Evolutionary conservation across 2,329 filamentous ascomycete genomes (phyloP).

Genomic region (Colletotrichum gigasporum): DNA sequence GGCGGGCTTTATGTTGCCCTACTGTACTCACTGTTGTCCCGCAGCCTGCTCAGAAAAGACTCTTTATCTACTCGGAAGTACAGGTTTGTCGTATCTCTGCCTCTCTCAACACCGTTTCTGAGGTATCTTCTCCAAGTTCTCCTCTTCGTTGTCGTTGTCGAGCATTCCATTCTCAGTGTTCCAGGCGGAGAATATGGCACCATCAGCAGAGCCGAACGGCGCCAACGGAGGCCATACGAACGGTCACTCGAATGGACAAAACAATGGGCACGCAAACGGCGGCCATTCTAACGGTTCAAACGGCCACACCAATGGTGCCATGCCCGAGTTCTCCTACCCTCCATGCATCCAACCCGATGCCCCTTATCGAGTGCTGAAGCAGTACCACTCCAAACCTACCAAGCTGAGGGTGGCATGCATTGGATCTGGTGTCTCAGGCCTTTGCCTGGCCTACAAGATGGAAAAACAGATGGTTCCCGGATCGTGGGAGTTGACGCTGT

Average conservation of each 20-base stretch:
- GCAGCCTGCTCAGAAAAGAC: no score
- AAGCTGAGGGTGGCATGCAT: constrained; percentile 43
- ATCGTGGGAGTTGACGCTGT: constrained; percentile 41
- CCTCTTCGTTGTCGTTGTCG: no score
- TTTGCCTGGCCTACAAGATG: constrained; percentile 43
- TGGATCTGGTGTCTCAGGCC: constrained; percentile 41
- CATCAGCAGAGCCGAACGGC: constrained; percentile 16
- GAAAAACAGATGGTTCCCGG: constrained; percentile 39
- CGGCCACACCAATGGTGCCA: constrained; percentile 12
- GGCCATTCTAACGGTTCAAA: constrained; percentile 3
- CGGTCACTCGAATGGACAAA: no score
- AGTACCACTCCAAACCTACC: constrained; percentile 47
- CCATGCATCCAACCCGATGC: constrained; percentile 32
- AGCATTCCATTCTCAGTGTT: neutral
- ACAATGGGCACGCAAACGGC: no score
- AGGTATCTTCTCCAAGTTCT: neutral
- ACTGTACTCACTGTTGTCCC: no score
- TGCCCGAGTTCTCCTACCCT: constrained; percentile 38
- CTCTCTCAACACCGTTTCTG: neutral
- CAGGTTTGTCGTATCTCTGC: no score
- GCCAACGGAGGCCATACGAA: constrained; percentile 14
- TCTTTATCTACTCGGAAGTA: no score
- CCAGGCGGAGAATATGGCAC: constrained; percentile 6
- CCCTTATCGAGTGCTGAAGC: constrained; percentile 40
- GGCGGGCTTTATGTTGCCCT: no score